Evolutionary conservation across 306 rosid species (phyloP).

Genomic region (Adenanthera pavonina): DNA sequence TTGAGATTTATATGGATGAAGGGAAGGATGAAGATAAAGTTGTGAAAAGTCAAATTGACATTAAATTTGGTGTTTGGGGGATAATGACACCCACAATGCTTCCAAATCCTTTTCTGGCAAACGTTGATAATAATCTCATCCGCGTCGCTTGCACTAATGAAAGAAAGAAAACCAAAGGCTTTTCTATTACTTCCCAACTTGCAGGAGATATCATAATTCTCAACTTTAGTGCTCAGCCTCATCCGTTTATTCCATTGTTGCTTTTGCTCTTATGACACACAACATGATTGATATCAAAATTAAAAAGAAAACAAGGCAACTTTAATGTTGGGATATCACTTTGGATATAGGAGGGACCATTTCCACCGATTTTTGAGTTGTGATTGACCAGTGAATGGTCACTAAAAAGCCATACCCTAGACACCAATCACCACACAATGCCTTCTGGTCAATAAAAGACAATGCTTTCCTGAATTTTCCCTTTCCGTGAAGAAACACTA

Average conservation of each 20-base stretch:
- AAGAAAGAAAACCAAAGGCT: background rate
- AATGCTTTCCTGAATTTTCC: background rate
- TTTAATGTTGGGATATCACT: background rate
- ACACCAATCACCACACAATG: background rate
- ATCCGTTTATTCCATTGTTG: background rate
- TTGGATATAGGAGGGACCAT: background rate
- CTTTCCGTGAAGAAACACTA: background rate
- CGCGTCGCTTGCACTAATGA: background rate
- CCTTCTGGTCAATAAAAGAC: too few species aligned
- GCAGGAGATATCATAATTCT: constrained; percentile 24
- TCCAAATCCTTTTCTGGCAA: background rate
- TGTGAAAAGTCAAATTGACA: background rate
- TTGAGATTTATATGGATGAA: background rate
- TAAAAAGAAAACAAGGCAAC: background rate
- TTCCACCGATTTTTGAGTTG: constrained; percentile 7
- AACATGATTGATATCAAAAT: background rate
- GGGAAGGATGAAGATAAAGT: background rate
- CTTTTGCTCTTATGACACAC: background rate
- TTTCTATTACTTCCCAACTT: constrained; percentile 32
- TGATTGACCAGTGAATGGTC: constrained; percentile 6
- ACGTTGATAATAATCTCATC: constrained; percentile 22
- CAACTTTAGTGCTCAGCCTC: background rate
- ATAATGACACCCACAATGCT: constrained; percentile 30
- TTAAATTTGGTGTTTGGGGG: background rate
- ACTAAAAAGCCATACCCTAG: background rate